Conservation (phyloP, 768 basidiomycete species). For the Trichaptum fuscoviolaceum region DNA sequence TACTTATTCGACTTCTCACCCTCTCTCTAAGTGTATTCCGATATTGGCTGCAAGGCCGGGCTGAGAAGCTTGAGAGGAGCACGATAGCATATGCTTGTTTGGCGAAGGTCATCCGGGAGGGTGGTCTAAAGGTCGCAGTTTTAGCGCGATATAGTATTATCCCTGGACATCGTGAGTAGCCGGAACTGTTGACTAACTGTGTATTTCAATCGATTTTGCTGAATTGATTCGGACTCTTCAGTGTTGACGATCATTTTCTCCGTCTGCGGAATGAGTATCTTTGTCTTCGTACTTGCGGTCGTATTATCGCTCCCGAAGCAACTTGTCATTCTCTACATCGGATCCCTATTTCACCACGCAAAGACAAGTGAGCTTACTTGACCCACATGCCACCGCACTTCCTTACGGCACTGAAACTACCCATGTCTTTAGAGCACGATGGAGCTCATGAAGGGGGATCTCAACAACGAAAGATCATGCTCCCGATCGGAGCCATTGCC, state of each 20-base stretch:
- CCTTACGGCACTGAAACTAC: too few relatives aligned
- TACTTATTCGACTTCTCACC: slow-evolving; percentile 21
- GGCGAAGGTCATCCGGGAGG: slow-evolving; percentile 66
- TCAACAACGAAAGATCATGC: slow-evolving; percentile 60
- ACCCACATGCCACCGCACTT: neutral
- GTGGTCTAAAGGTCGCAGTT: slow-evolving; percentile 81
- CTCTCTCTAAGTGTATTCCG: slow-evolving; percentile 63
- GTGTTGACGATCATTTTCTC: slow-evolving; percentile 87
- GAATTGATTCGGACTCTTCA: slow-evolving; percentile 23
- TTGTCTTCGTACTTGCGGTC: slow-evolving; percentile 73
- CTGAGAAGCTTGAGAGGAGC: slow-evolving; percentile 63
- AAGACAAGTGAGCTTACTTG: slow-evolving; percentile 21
- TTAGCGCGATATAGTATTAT: slow-evolving; percentile 76
- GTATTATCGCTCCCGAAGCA: slow-evolving; percentile 88
- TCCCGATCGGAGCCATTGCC: slow-evolving; percentile 62
- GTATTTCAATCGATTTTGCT: too few relatives aligned
- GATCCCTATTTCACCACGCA: slow-evolving; percentile 62
- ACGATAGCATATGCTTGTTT: slow-evolving; percentile 56
- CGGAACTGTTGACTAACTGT: neutral
- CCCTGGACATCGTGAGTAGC: slow-evolving; percentile 72
- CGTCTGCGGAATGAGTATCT: slow-evolving; percentile 82
- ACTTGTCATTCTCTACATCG: slow-evolving; percentile 87
- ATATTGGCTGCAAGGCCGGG: slow-evolving; percentile 68
- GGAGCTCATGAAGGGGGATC: slow-evolving; percentile 27
- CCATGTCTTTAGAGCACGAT: too few relatives aligned